phyloP scores from a whole-genome alignment of 2,329 filamentous ascomycete genomes.

The Exserohilum rostratum region DNA sequence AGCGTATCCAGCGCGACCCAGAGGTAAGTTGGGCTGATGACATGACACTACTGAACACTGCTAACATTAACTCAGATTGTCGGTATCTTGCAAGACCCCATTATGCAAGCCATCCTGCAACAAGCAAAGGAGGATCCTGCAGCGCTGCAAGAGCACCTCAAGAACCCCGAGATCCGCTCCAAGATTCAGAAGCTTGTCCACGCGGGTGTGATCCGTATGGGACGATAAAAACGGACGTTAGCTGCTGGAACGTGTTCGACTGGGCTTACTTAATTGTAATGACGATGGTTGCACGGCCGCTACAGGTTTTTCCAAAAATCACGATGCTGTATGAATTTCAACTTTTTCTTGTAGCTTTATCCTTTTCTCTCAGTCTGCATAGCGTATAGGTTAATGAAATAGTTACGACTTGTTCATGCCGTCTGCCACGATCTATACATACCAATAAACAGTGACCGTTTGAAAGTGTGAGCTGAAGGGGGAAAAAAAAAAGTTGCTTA shows the following conservation, averaged over 20 bases:
- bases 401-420: neutral
- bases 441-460: too few relatives aligned
- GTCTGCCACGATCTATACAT: too few relatives aligned
- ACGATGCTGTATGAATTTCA: too few relatives aligned
- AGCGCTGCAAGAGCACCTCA: constrained; percentile 96
- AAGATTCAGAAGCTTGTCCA: constrained; percentile 96
- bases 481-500: too few relatives aligned
- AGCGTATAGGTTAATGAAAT: constrained; percentile 25
- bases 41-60: neutral
- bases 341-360: neutral
- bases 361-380: constrained; percentile 12
- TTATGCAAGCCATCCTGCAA: constrained; percentile 97
- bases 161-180: constrained; percentile 79
- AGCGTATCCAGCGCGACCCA: constrained; percentile 86
- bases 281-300: neutral
- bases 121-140: constrained; percentile 93
- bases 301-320: neutral
- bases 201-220: constrained; percentile 86
- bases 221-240: constrained; percentile 50
- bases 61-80: constrained; percentile 68
- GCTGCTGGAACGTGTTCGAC: too few relatives aligned
- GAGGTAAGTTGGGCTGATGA: constrained; percentile 66
- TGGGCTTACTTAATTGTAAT: neutral
- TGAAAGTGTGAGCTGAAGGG: too few relatives aligned
- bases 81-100: constrained; percentile 88